phyloP scores from a whole-genome alignment of 371 early-diverging fungal species.

The Lichtheimia hyalospora region DNA sequence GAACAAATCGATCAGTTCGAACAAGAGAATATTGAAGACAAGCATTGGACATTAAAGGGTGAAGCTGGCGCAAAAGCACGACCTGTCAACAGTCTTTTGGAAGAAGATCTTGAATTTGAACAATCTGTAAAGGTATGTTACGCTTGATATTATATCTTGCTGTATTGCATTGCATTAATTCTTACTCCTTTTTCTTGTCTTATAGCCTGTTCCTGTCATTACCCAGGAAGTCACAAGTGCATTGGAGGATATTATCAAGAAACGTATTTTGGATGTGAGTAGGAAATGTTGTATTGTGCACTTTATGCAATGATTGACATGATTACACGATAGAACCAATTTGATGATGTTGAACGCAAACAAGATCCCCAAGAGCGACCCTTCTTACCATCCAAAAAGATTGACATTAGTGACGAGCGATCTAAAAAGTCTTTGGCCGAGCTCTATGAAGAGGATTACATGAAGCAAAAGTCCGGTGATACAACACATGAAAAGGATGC shows the following conservation, averaged over 20 bases:
- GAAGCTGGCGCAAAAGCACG: constrained; percentile 79
- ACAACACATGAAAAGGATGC: constrained; percentile 72
- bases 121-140: constrained; percentile 65
- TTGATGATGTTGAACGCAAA: constrained; percentile 91
- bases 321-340: constrained; percentile 47
- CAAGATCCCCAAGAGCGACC: constrained; percentile 69
- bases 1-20: constrained; percentile 81
- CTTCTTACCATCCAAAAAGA: constrained; percentile 76
- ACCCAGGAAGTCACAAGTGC: constrained; percentile 88
- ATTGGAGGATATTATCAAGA: constrained; percentile 92
- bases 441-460: constrained; percentile 89
- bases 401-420: constrained; percentile 81
- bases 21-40: constrained; percentile 78
- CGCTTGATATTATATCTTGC: not conserved
- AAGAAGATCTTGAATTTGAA: constrained; percentile 93
- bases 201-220: constrained; percentile 90
- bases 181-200: not conserved
- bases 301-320: not conserved
- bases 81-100: constrained; percentile 91
- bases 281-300: not conserved
- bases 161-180: too few relatives aligned
- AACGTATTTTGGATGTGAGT: constrained; percentile 77
- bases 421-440: constrained; percentile 87
- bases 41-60: constrained; percentile 89
- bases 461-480: constrained; percentile 61